Evolutionary conservation across 1,139 yeast genomes (phyloP).

Genomic region (Meyerozyma guilliermondii): DNA sequence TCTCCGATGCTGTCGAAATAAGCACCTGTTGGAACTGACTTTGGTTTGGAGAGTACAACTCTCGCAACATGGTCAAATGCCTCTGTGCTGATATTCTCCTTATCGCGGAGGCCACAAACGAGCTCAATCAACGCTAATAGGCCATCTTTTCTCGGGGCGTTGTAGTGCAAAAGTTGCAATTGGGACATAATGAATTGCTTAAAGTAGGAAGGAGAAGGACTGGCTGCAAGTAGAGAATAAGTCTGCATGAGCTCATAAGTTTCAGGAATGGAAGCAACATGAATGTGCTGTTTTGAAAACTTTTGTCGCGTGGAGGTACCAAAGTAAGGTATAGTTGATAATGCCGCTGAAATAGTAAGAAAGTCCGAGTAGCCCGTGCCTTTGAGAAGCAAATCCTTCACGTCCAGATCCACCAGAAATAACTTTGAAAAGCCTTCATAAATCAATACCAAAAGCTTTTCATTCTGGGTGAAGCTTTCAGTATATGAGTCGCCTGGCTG

Average conservation of each 20-base stretch:
- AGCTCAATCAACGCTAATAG: constrained; percentile 70
- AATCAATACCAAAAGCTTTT: constrained; percentile 26
- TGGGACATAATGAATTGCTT: constrained; percentile 38
- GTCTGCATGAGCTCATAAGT: constrained; percentile 57
- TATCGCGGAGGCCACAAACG: constrained; percentile 69
- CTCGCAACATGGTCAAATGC: constrained; percentile 63
- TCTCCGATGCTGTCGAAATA: constrained; percentile 55
- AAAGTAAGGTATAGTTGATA: constrained; percentile 40
- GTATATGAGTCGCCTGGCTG: constrained; percentile 18
- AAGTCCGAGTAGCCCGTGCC: constrained; percentile 77
- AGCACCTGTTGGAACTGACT: constrained; percentile 33
- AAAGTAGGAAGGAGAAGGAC: constrained; percentile 36
- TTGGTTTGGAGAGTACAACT: constrained; percentile 60
- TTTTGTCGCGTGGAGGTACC: constrained; percentile 6
- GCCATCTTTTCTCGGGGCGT: constrained; percentile 56
- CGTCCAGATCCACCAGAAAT: constrained; percentile 41
- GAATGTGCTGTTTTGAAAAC: constrained; percentile 10
- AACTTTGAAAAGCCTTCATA: constrained; percentile 29
- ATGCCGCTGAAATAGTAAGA: constrained; percentile 49
- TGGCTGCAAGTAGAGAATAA: constrained; percentile 47
- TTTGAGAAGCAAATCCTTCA: constrained; percentile 50
- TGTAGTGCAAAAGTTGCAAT: constrained; percentile 51
- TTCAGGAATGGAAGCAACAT: constrained; percentile 34
- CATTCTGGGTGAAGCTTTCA: constrained; percentile 10
- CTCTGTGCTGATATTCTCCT: constrained; percentile 60